Base-by-base conservation (phyloP, 192 early-diverging fungal genomes). In the Coemansia sp. region DNA sequence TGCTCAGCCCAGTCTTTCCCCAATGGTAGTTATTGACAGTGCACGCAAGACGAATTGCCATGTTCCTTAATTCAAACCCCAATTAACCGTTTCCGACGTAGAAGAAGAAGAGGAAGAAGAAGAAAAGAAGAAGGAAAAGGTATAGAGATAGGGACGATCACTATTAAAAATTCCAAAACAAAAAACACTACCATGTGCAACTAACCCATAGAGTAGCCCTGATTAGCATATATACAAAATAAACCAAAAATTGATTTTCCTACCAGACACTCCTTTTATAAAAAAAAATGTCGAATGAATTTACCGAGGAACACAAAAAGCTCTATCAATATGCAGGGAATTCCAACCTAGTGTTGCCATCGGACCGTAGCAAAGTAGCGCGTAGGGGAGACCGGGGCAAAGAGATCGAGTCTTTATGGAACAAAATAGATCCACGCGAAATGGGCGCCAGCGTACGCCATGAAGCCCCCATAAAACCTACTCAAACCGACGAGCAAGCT, bases 281-380 rank as follows among this genome's bases (percentile, higher is more conserved):
- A 42, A 36, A 50, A 13, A 58, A 18, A 26, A 77, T 77, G 73
- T 48, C 73, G 3, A 63, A 66, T 48, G 63, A 65, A 20, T 70
- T 77, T 30, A 70, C 73, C 16, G 68, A 77, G 19, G 68, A 77
- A 63, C 73, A 77, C 48, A 70, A 77, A 31, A 77, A 77, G 60
- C 56, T 65, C 20, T 91, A 89, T 72, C 87, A 87, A 63, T 91
- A 90, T 67, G 83, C 93, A 6, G 91, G 91, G 14, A 96, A 91
- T 70, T 87, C 92, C n/a, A 99, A 95, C 82, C 81, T 97, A 54
- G 97, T 99, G 4, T 84, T 97, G 23, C 89, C 93, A 35, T 89
- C 93, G 13, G 92, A 96, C 70, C 83, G 97, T 18, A 83, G 87
- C 43, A 80, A 81, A 14, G 72, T 87, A 44, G 84, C 87, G 31